Conservation (phyloP, 345 rosid genomes). For the Clarkia xantiana region DNA sequence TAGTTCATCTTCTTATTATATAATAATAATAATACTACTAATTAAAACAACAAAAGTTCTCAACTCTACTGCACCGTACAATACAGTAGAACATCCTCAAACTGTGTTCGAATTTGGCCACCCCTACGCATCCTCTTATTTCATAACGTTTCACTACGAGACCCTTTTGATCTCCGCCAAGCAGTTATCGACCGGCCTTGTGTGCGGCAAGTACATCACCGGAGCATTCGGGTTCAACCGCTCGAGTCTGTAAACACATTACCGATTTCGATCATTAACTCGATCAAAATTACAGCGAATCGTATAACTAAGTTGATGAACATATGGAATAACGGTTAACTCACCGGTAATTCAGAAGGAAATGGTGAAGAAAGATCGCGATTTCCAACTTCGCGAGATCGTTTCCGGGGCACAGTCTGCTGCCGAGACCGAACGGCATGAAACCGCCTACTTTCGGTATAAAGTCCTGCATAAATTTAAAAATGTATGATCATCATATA, state of each 20-base stretch:
- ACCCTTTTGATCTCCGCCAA: conserved; percentile 21
- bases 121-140: too few relatives aligned
- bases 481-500: background rate
- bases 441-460: conserved; percentile 51
- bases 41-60: too few relatives aligned
- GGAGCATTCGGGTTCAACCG: conserved; percentile 25
- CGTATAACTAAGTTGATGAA: too few relatives aligned
- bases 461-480: conserved; percentile 18
- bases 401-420: conserved; percentile 74
- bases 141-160: too few relatives aligned
- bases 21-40: too few relatives aligned
- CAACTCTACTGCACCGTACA: too few relatives aligned
- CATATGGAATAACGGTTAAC: too few relatives aligned
- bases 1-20: too few relatives aligned
- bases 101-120: too few relatives aligned
- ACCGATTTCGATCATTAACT: background rate
- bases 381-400: conserved; percentile 84
- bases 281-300: background rate
- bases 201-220: conserved; percentile 31
- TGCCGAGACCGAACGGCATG: conserved; percentile 86
- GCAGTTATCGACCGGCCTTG: conserved; percentile 57
- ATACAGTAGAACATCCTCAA: too few relatives aligned
- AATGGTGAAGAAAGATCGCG: conserved; percentile 63
- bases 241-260: conserved; percentile 18
- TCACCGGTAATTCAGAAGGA: conserved; percentile 53